Evolutionary conservation across 805 yeast species (phyloP), one percentile per base, ranked within the genome.

Genomic region (Candida maltosa): DNA sequence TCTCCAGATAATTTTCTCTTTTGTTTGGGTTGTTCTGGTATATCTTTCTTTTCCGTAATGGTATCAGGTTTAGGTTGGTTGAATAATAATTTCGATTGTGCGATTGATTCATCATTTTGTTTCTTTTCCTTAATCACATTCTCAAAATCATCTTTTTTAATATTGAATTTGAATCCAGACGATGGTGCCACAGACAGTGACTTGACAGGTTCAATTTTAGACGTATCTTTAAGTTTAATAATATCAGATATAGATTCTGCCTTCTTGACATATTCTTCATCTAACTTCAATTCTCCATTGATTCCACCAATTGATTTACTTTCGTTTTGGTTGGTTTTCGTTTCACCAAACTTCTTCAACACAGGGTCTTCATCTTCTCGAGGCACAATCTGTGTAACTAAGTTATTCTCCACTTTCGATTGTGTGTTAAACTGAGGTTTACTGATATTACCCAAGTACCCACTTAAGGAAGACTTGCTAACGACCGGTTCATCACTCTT

Each of bases 111-210:
- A 9, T 43, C 38, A 19, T 38, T 39, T 12, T 43, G 48, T 4
- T 43, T 41, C 18, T 55, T 36, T 31, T 47, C 47, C 30, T 43
- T 41, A 7, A 60, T 38, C 8, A 62, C 47, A 6, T 50, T 43
- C 25, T 47, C 40, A 18, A 65, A 45, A 30, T 57, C 54, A 14
- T 47, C 51, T 32, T 55, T 52, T 29, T 59, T 58, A 14, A 62
- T 54, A 4, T 54, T 49, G 37, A 65, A 65, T 24, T 60, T 51
- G 48, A 65, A 65, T 1, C 68, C 70, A 3, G 59, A 49, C 29
- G 68, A 62, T 20, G 71, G 71, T 16, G 52, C 51, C 4, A 11
- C 14, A 12, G 23, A 2, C 6, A 41, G 11, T 2, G 32, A 28
- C 15, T 43, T 46, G 1, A 25, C 32, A 6, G 20, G 24, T 20